Evolutionary conservation across 345 rosid species (phyloP).

Genomic region (Anacardium occidentale): DNA sequence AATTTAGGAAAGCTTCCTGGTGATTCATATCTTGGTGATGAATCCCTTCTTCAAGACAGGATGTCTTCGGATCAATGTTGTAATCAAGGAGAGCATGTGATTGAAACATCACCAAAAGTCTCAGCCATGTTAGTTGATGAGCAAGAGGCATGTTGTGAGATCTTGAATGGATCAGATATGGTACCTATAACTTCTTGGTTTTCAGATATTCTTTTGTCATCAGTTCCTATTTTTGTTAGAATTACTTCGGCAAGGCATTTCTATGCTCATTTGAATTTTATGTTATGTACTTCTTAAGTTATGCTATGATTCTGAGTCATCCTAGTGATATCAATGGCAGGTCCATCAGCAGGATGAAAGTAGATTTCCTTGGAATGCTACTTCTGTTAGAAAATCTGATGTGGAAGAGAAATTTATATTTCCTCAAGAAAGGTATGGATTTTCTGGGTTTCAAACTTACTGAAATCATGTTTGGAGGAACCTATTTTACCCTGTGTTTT

Average conservation of each 20-base stretch:
- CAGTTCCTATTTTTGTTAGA: slow-evolving; percentile 6
- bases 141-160: slow-evolving; percentile 30
- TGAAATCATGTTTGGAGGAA: not conserved
- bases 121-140: slow-evolving; percentile 31
- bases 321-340: slow-evolving; percentile 38
- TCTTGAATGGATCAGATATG: slow-evolving; percentile 27
- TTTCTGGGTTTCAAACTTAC: slow-evolving; percentile 10
- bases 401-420: slow-evolving; percentile 34
- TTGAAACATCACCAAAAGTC: slow-evolving; percentile 29
- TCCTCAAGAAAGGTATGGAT: slow-evolving; percentile 63
- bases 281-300: not conserved
- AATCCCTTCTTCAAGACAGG: slow-evolving; percentile 29
- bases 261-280: not conserved
- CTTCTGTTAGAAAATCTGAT: slow-evolving; percentile 27
- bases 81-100: slow-evolving; percentile 28
- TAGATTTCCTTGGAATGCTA: slow-evolving; percentile 28
- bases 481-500: not conserved
- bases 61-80: slow-evolving; percentile 26
- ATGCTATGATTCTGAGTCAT: slow-evolving; percentile 18
- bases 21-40: slow-evolving; percentile 17
- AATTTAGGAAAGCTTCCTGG: slow-evolving; percentile 38
- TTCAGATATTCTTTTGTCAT: slow-evolving; percentile 10
- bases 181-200: slow-evolving; percentile 30
- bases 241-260: not conserved
- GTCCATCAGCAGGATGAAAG: slow-evolving; percentile 40